Evolutionary conservation across 352 stramenopile species (phyloP), one percentile per base, ranked within the genome.

Genomic region (Phytophthora capsici): DNA sequence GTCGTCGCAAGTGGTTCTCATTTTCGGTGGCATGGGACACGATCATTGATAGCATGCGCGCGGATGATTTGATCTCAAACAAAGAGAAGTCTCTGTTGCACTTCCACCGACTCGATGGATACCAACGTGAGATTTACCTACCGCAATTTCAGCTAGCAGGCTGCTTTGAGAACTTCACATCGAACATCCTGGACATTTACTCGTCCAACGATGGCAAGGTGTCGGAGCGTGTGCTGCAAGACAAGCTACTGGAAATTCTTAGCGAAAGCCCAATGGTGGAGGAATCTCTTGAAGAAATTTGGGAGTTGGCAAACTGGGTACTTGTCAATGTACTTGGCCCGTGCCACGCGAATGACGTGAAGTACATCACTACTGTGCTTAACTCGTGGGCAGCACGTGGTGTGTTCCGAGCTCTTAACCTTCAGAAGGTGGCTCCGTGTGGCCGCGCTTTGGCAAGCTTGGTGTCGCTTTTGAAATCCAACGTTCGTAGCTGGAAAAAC

Each of bases 11-110:
- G 65, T 99, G 97, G 97, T 93, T 98, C 1, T 98, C 98, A 38
- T 99, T 99, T 65, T 98, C 95, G 17, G 89, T 97, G 23, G 96
- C 96, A 4, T 99, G 97, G 97, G 98, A 99, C 65, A 95, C 97
- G 45, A 97, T 99, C 43, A 98, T 99, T 49, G 91, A 98, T 68
- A 91, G 95, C 44, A 98, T 99, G 80, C 86, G 97, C 36, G 83
- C 86, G 2, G 94, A 98, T 57, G 90, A 96, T 52, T 85, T 96
- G 66, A 95, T 97, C 65, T 95, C 90, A 41, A 94, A 93, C 56
- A 88, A 84, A 19, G 88, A 96, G 63, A 90, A 93, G 32, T 76
- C 60, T 70, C 81, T 98, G 48, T 81, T 99, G 26, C 97, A 98
- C 57, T 99, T 99, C 72, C 97, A 98, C 58, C 90, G 96, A 26